These are phyloP conservation scores for Artemisia argyi DNA, from an alignment of 129 eudicot species.

Conservation along the genomic window DNA sequence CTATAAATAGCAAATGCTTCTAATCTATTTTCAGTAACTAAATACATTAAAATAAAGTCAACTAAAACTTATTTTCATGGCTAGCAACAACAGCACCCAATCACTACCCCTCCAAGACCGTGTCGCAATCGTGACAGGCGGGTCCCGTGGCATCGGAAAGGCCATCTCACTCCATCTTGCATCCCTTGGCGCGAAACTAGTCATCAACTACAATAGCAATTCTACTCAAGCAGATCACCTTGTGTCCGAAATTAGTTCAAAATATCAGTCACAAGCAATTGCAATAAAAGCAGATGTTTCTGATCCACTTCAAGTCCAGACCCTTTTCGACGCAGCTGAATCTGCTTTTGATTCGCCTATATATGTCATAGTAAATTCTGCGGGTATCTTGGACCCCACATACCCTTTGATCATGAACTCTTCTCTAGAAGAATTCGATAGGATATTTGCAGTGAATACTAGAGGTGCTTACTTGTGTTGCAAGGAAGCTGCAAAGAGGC, in stretches of 20 bases:
- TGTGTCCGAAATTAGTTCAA: conserved; percentile 40
- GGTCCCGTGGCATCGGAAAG: conserved; percentile 63
- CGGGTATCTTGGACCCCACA: conserved; percentile 43
- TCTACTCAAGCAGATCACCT: conserved; percentile 39
- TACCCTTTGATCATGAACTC: conserved; percentile 30
- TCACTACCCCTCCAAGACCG: conserved; percentile 38
- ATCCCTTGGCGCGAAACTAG: conserved; percentile 56
- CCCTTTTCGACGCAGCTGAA: conserved; percentile 50
- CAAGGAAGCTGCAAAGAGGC: conserved; percentile 47
- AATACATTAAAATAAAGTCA: background rate
- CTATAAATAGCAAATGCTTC: conserved; percentile 6
- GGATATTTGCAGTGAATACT: conserved; percentile 39
- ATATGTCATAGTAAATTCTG: conserved; percentile 45
- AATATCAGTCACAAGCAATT: conserved; percentile 25
- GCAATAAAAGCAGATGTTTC: conserved; percentile 54
- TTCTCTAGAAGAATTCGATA: conserved; percentile 36
- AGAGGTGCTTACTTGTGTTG: conserved; percentile 53
- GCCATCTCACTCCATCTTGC: conserved; percentile 62
- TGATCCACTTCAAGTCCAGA: conserved; percentile 44
- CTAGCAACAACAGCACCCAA: conserved; percentile 10
- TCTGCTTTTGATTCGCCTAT: conserved; percentile 33
- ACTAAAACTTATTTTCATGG: conserved; percentile 7
- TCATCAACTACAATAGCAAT: conserved; percentile 50
- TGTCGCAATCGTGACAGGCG: conserved; percentile 65
- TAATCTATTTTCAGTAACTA: background rate